These are phyloP conservation scores for Ensete ventricosum DNA, from an alignment of 176 grass and related monocot species.

Conservation along the genomic window DNA sequence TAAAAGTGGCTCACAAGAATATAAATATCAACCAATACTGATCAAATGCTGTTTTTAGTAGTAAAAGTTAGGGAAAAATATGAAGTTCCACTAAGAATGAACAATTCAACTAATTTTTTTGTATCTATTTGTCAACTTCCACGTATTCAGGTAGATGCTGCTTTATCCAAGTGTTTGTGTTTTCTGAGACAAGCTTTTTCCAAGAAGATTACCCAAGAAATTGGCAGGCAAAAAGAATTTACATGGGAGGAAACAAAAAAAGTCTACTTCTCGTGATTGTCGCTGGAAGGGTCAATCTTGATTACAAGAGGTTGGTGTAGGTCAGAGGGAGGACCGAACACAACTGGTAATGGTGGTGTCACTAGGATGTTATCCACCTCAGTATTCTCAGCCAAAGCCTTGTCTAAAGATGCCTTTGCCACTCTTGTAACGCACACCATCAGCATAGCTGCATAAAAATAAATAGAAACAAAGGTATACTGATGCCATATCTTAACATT, in stretches of 20 bases:
- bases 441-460: conserved; percentile 44
- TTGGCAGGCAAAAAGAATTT: background rate
- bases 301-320: conserved; percentile 87
- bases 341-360: conserved; percentile 60
- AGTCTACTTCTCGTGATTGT: conserved; percentile 57
- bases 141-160: too few relatives aligned
- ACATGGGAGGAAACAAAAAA: conserved; percentile 5
- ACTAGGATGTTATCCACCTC: conserved; percentile 38
- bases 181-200: too few relatives aligned
- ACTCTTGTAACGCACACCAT: conserved; percentile 79
- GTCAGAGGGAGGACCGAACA: conserved; percentile 32
- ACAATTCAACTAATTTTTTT: too few relatives aligned
- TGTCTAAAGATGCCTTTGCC: conserved; percentile 84
- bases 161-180: too few relatives aligned
- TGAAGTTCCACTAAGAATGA: too few relatives aligned
- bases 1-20: too few relatives aligned
- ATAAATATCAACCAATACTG: too few relatives aligned
- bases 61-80: too few relatives aligned
- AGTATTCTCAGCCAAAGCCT: conserved; percentile 84
- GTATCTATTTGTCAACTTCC: too few relatives aligned
- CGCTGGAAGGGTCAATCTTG: conserved; percentile 65
- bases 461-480: background rate
- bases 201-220: background rate
- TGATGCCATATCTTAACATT: background rate
- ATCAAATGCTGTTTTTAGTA: too few relatives aligned